phyloP scores from a whole-genome alignment of 2,329 filamentous ascomycete genomes.

The Ceratocystis diversiconidia region DNA sequence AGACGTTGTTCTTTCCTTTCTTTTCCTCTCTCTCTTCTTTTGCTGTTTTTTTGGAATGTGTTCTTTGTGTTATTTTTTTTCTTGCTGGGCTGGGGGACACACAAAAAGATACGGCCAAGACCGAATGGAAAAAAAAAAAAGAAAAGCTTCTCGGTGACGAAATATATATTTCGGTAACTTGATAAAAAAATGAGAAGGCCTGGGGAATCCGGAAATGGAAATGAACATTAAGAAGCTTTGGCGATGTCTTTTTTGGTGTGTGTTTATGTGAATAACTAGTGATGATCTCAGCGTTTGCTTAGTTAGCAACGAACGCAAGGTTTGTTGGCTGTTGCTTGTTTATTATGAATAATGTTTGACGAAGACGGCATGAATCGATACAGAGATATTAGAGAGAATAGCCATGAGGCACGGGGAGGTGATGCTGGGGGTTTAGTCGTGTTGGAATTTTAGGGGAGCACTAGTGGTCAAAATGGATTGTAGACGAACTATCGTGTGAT shows the following conservation, averaged over 20 bases:
- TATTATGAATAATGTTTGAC: too few relatives aligned
- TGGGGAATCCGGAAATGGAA: slow-evolving; percentile 17
- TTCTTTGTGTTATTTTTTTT: slow-evolving; percentile 8
- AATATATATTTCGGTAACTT: slow-evolving; percentile 9
- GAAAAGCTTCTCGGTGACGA: slow-evolving; percentile 11
- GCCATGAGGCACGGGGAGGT: background rate
- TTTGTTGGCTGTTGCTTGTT: too few relatives aligned
- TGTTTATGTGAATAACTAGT: background rate
- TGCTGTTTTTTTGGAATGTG: slow-evolving; percentile 13
- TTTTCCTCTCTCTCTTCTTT: slow-evolving; percentile 2
- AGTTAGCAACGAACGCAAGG: too few relatives aligned
- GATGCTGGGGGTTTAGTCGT: background rate
- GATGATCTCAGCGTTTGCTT: background rate
- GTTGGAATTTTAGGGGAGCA: background rate
- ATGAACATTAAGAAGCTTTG: slow-evolving; percentile 4
- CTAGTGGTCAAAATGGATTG: too few relatives aligned
- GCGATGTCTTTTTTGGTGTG: background rate
- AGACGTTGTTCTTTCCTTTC: slow-evolving; percentile 10
- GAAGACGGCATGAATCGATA: background rate
- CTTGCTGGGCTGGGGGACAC: slow-evolving; percentile 15
- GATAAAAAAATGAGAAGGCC: slow-evolving; percentile 15
- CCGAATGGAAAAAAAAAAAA: too few relatives aligned
- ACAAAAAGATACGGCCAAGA: slow-evolving; percentile 17
- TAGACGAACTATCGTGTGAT: too few relatives aligned
- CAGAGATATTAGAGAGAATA: background rate